phyloP scores from a whole-genome alignment of 257 asterid species.

The Perilla frutescens region DNA sequence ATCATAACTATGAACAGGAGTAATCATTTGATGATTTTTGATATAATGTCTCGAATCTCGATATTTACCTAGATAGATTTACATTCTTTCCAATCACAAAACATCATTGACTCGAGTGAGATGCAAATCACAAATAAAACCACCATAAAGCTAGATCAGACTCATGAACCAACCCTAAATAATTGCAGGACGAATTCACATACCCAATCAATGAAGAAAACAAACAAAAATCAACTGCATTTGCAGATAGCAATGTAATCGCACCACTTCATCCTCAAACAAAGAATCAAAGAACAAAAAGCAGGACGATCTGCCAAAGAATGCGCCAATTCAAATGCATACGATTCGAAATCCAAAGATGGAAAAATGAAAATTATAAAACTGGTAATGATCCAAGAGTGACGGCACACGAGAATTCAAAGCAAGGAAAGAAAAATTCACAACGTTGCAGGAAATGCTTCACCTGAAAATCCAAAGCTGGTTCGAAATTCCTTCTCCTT shows the following conservation, averaged over 20 bases:
- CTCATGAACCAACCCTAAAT: background rate
- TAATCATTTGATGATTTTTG: background rate
- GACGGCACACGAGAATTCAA: slow-evolving; percentile 9
- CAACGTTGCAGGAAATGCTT: background rate
- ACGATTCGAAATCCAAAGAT: background rate
- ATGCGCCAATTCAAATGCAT: background rate
- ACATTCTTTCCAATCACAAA: slow-evolving; percentile 12
- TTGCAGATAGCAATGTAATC: slow-evolving; percentile 6
- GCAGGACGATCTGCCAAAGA: background rate
- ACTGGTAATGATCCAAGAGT: slow-evolving; percentile 4
- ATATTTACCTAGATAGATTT: background rate
- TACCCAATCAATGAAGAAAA: background rate
- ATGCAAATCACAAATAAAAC: slow-evolving; percentile 1
- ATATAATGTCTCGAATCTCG: background rate
- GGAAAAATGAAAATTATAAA: background rate
- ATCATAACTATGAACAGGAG: slow-evolving; percentile 1
- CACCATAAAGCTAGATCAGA: background rate
- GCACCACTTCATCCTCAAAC: slow-evolving; percentile 4
- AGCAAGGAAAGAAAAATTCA: background rate
- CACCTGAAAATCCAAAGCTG: slow-evolving; percentile 11
- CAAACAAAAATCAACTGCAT: background rate
- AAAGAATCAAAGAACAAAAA: background rate
- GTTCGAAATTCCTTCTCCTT: background rate
- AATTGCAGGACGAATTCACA: background rate
- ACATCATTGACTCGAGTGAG: background rate